These are phyloP conservation scores for Neospermospora avenae DNA, from an alignment of 2,329 filamentous ascomycete genomes.

Conservation along the genomic window DNA sequence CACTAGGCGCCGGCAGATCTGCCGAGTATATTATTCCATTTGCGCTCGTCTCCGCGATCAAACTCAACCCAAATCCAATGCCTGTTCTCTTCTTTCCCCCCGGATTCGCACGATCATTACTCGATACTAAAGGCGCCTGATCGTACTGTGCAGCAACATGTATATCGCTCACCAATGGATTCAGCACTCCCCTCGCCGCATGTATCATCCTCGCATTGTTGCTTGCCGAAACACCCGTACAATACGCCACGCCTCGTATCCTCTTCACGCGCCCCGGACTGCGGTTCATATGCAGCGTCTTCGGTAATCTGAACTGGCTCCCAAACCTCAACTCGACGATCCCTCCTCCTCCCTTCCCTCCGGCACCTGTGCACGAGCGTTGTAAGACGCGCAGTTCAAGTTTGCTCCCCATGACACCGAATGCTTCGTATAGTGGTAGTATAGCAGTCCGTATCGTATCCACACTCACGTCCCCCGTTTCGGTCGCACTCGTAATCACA, in stretches of 20 bases:
- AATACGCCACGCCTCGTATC: slow-evolving; percentile 90
- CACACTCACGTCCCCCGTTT: slow-evolving; percentile 81
- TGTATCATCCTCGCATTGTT: slow-evolving; percentile 97
- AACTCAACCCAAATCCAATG: slow-evolving; percentile 84
- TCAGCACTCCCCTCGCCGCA: slow-evolving; percentile 80
- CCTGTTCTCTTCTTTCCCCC: slow-evolving; percentile 67
- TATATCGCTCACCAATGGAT: slow-evolving; percentile 81
- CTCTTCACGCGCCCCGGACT: slow-evolving; percentile 81
- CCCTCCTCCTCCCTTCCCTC: slow-evolving; percentile 78
- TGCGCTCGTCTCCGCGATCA: slow-evolving; percentile 89
- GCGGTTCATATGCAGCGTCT: slow-evolving; percentile 84
- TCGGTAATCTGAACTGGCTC: slow-evolving; percentile 88
- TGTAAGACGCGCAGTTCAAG: slow-evolving; percentile 82
- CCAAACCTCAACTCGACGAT: slow-evolving; percentile 93
- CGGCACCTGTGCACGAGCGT: slow-evolving; percentile 72
- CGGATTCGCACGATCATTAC: slow-evolving; percentile 51
- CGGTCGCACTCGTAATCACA: slow-evolving; percentile 85
- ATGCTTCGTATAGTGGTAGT: slow-evolving; percentile 82
- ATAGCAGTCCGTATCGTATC: slow-evolving; percentile 93
- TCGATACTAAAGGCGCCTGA: slow-evolving; percentile 53
- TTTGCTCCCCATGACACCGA: slow-evolving; percentile 75
- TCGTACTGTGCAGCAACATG: slow-evolving; percentile 84
- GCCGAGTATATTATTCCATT: slow-evolving; percentile 81
- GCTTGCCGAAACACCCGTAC: slow-evolving; percentile 83
- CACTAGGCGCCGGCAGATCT: slow-evolving; percentile 71